Conservation (phyloP, 2,329 filamentous ascomycete genomes). For the Neofusicoccum umdonicola region DNA sequence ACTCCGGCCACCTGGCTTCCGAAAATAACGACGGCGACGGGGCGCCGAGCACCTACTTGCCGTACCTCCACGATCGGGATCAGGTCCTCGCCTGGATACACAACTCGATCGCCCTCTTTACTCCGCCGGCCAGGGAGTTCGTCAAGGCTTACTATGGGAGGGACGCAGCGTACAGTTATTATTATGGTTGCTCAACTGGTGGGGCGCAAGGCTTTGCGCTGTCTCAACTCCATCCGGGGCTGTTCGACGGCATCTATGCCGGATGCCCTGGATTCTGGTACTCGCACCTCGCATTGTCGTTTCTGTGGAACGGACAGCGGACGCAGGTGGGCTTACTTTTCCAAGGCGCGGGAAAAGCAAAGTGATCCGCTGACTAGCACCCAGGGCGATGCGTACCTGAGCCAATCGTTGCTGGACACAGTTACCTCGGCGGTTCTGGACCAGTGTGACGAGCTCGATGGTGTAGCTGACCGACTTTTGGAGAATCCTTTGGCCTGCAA, state of each 20-base stretch:
- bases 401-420: constrained; percentile 32
- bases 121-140: constrained; percentile 16
- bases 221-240: constrained; percentile 19
- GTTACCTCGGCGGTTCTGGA: constrained; percentile 34
- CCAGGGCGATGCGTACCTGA: constrained; percentile 22
- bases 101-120: constrained; percentile 20
- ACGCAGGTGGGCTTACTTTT: constrained; percentile 1
- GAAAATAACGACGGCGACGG: constrained; percentile 17
- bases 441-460: constrained; percentile 41
- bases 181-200: constrained; percentile 20
- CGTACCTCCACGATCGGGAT: constrained; percentile 18
- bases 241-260: constrained; percentile 22
- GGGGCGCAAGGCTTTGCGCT: constrained; percentile 22
- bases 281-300: constrained; percentile 19
- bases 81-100: constrained; percentile 20
- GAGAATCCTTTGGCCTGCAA: constrained; percentile 39
- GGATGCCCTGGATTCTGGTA: constrained; percentile 21
- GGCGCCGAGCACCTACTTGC: constrained; percentile 18
- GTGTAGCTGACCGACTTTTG: constrained; percentile 38
- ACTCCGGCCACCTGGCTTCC: constrained; percentile 18
- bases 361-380: neutral
- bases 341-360: neutral
- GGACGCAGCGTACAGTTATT: constrained; percentile 18
- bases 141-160: constrained; percentile 6
- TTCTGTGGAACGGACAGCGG: constrained; percentile 21